phyloP scores from a whole-genome alignment of 441 rosid species.

The Pelargonium citronellum region DNA sequence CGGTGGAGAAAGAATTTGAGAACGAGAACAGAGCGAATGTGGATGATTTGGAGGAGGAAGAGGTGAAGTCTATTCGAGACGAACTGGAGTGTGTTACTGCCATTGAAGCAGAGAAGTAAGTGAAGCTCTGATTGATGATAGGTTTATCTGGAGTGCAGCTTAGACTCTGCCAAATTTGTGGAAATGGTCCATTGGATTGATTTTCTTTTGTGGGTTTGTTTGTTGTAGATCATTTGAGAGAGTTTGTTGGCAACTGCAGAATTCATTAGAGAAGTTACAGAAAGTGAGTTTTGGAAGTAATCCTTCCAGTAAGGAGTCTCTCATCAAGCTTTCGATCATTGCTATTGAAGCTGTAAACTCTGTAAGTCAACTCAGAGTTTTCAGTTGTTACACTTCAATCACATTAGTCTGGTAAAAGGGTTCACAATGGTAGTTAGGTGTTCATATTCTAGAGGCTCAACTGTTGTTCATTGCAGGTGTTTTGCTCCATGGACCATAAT shows the following conservation, averaged over 20 bases:
- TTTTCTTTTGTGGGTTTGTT: constrained; percentile 18
- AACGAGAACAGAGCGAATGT: constrained; percentile 23
- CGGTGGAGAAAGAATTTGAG: constrained; percentile 25
- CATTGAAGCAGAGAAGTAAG: constrained; percentile 68
- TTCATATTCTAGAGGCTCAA: constrained; percentile 11
- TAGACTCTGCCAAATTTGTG: neutral
- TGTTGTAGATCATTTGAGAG: constrained; percentile 62
- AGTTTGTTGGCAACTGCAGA: constrained; percentile 50
- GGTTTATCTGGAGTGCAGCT: neutral
- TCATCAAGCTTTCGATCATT: constrained; percentile 41
- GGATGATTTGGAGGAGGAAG: constrained; percentile 23
- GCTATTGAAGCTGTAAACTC: constrained; percentile 49
- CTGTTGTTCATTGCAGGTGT: constrained; percentile 50
- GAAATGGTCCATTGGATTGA: constrained; percentile 18
- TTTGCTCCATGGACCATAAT: constrained; percentile 42
- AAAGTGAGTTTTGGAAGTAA: constrained; percentile 33
- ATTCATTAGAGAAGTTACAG: constrained; percentile 55
- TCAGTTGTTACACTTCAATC: neutral
- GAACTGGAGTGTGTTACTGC: constrained; percentile 53
- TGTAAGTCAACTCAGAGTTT: constrained; percentile 35
- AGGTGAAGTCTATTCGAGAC: constrained; percentile 37
- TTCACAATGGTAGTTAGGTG: neutral
- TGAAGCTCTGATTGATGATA: constrained; percentile 14
- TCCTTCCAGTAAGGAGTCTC: constrained; percentile 42
- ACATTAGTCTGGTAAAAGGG: neutral